Conservation (phyloP, 2,329 filamentous ascomycete species). For the Bipolaris victoriae region DNA sequence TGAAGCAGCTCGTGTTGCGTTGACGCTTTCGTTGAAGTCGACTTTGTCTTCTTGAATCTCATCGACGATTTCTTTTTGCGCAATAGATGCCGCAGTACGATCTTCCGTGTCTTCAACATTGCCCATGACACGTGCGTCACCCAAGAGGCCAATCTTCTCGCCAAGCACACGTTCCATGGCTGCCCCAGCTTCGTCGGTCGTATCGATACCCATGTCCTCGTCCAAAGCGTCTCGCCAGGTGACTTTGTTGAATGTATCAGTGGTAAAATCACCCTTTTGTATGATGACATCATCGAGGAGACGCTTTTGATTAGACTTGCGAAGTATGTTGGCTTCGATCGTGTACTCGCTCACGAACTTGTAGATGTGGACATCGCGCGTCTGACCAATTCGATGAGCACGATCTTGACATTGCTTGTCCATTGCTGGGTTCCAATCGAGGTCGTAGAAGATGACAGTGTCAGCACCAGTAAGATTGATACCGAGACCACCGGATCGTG, state of each 20-base stretch:
- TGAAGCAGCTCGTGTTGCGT: conserved; percentile 33
- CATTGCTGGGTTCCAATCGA: conserved; percentile 99
- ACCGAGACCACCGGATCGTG: conserved; percentile 88
- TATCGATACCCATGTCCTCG: conserved; percentile 50
- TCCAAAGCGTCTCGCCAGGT: conserved; percentile 71
- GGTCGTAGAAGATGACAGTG: conserved; percentile 97
- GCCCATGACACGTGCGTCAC: conserved; percentile 72
- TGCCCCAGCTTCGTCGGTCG: conserved; percentile 71
- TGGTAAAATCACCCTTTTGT: conserved; percentile 97
- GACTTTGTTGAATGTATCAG: conserved; percentile 88
- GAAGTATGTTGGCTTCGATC: conserved; percentile 96
- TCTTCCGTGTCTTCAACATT: conserved; percentile 93
- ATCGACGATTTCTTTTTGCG: conserved; percentile 84
- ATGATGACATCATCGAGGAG: conserved; percentile 98
- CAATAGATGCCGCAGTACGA: conserved; percentile 82
- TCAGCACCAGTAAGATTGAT: conserved; percentile 97
- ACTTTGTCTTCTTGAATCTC: conserved; percentile 54
- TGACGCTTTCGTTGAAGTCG: conserved; percentile 45
- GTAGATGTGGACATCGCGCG: conserved; percentile 97
- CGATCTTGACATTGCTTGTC: conserved; percentile 99
- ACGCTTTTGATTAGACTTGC: conserved; percentile 96
- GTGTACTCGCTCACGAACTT: conserved; percentile 68
- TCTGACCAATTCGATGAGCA: conserved; percentile 96
- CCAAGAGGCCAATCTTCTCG: conserved; percentile 64
- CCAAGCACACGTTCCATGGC: conserved; percentile 87